Base-by-base conservation (phyloP, 2,329 filamentous ascomycete species). In the Ilyonectria sp. region DNA sequence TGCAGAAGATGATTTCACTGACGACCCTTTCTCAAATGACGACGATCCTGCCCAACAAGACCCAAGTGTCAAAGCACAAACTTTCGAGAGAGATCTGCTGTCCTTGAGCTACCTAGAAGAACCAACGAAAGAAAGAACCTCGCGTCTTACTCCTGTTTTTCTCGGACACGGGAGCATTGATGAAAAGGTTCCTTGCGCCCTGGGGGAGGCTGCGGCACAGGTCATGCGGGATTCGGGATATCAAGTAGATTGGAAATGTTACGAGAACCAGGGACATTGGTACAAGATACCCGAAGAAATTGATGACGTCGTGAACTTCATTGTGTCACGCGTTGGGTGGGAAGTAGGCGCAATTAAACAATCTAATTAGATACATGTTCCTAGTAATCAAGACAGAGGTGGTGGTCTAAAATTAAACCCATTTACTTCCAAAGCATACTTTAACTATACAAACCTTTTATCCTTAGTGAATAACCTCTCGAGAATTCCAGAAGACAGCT, bases 241-340 rank as follows among this genome's bases (percentile, higher is more conserved):
- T 60, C 23, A 77, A 0, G 81, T 69, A 2, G 3, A 37, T 3
- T 60, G 67, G 59, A 44, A 80, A 60, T 40, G 67, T 0, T 88
- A 87, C 72, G 31, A 74, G 4, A 78, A 71, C 0, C 75, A 80
- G 35, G 84, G 84, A 0, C 85, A 87, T 66, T 86, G 85, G 83
- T 85, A 86, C 68, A 84, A 81, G 31, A 33, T 85, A 15, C 83
- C 84, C 0, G 82, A 86, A 50, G 82, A 74, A 44, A 73, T 76
- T n/a, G 69, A 87, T 69, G 83, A 86, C 72, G 81, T 86, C 55
- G 69, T 80, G 8, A 52, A 71, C 0, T 84, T 84, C 50, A 70
- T 79, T 23, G 2, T 40, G 6, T 53, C 37, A 11, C 52, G 44
- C 13, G 58, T 61, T 15, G 58, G 58, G 9, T 61, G 58, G 58